Evolutionary conservation across 2,329 filamentous ascomycete species (phyloP), one percentile per base, ranked within the genome.

Genomic region (Colletotrichum tanaceti): DNA sequence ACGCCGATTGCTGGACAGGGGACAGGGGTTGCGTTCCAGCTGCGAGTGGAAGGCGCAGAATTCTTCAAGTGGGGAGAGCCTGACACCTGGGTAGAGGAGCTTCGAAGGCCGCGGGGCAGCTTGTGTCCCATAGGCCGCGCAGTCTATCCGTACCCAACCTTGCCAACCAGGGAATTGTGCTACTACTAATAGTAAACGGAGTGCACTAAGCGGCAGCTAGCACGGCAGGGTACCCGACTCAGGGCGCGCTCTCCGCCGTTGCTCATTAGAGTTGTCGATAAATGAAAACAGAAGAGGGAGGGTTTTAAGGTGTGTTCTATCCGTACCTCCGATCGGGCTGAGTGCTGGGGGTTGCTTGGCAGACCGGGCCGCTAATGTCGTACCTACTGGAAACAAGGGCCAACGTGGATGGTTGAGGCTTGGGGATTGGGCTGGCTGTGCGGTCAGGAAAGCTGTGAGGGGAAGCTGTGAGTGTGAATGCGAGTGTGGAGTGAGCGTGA

Each of bases 21-120:
- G 32, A 16, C 10, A 57, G 41, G 61, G 39, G 28, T 32, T 32
- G 28, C 28, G 24, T 63, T 68, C 61, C 54, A 68, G 65, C 61
- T 65, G 54, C 13, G 9, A 9, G 54, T 54, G n/a, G 65, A 44
- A 59, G 65, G 65, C 54, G 61, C 65, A 68, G 61, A 68, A 57
- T 47, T 43, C 47, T 49, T 20, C 43, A 28, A 39, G 50, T 44
- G 54, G 39, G 43, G 54, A 22, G n/a, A n/a, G n/a, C n/a, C n/a
- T n/a, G n/a, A n/a, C n/a, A n/a, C n/a, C n/a, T n/a, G n/a, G n/a
- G n/a, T n/a, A 6, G 28, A 28, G 24, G 24, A 13, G 20, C 32
- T 49, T 13, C 20, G 14, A 24, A 44, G 49, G 28, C 52, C 59
- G 24, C 38, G 24, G 20, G 11, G 41, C 10, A 43, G 28, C 11